phyloP scores from a whole-genome alignment of 352 stramenopile species.

The Globisporangium nagaii region DNA sequence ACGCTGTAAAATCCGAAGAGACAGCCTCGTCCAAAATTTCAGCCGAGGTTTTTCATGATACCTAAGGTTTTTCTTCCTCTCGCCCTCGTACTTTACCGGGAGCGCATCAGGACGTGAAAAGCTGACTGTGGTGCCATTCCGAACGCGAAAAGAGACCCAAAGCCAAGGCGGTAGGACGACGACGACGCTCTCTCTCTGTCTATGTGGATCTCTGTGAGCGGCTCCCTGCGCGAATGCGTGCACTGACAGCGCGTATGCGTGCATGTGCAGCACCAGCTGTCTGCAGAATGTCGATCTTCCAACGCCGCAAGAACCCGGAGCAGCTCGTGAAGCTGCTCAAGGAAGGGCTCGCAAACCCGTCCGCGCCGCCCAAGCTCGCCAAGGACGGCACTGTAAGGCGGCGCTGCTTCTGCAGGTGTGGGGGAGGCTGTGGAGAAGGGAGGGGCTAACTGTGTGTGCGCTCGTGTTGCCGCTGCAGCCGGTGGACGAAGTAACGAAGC shows the following conservation, averaged over 20 bases:
- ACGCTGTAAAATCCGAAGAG: no score
- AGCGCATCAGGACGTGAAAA: background rate
- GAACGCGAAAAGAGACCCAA: background rate
- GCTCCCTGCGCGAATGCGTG: background rate
- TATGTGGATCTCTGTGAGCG: background rate
- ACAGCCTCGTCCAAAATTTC: no score
- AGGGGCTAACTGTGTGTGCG: background rate
- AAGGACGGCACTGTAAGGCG: slow-evolving; percentile 37
- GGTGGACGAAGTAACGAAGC: slow-evolving; percentile 73
- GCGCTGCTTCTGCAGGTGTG: background rate
- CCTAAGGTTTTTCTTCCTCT: no score
- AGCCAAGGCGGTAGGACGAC: background rate
- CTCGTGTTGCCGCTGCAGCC: slow-evolving; percentile 14
- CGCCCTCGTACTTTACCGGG: background rate
- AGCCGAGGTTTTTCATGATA: no score
- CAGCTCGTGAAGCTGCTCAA: slow-evolving; percentile 81
- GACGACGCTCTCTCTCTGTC: background rate
- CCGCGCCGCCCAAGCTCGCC: slow-evolving; percentile 35
- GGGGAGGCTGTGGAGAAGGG: background rate
- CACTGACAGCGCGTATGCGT: background rate
- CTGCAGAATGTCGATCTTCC: slow-evolving; percentile 58
- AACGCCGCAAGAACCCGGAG: slow-evolving; percentile 72
- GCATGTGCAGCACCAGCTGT: no score
- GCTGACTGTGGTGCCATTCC: background rate
- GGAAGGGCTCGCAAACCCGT: slow-evolving; percentile 57